Evolutionary conservation across 176 grass and related monocot genomes (phyloP).

Genomic region (Saccharum officinarum): DNA sequence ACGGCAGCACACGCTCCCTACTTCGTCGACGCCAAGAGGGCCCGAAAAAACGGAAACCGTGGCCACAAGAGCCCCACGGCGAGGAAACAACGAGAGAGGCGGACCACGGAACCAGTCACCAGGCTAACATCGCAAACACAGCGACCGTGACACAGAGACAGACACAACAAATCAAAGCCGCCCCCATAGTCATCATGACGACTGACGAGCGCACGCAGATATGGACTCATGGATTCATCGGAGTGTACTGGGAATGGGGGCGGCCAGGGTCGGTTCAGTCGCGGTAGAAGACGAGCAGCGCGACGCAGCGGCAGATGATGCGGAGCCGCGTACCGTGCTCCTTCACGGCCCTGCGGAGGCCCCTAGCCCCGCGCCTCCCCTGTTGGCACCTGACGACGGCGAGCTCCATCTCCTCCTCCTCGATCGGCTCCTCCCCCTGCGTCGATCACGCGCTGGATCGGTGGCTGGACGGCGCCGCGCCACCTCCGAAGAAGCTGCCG

Average conservation of each 20-base stretch:
- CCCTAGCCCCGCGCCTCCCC: slow-evolving; percentile 15
- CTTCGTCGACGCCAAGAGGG: background rate
- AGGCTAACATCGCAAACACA: background rate
- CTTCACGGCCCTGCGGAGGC: slow-evolving; percentile 28
- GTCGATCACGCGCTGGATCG: no score
- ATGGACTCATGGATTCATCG: background rate
- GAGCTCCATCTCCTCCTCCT: slow-evolving; percentile 28
- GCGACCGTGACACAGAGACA: background rate
- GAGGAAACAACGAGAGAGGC: slow-evolving; percentile 9
- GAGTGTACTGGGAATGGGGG: no score
- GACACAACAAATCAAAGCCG: background rate
- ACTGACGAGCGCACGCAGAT: background rate
- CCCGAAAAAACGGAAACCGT: background rate
- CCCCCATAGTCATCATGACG: background rate
- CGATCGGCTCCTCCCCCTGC: background rate
- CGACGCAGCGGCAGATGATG: slow-evolving; percentile 53
- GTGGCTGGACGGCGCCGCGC: background rate
- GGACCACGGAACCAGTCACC: background rate
- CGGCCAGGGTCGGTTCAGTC: background rate
- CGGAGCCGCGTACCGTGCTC: slow-evolving; percentile 45
- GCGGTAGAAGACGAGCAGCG: slow-evolving; percentile 38
- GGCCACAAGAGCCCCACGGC: background rate
- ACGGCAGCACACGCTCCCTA: background rate
- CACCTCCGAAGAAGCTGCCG: background rate
- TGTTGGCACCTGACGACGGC: background rate